Percentiles rank a stretch among this genome's conserved stretches.
These are phyloP conservation scores for Penicillium cosmopolitanum DNA, from an alignment of 495 filamentous ascomycete genomes.

Conservation along the genomic window DNA sequence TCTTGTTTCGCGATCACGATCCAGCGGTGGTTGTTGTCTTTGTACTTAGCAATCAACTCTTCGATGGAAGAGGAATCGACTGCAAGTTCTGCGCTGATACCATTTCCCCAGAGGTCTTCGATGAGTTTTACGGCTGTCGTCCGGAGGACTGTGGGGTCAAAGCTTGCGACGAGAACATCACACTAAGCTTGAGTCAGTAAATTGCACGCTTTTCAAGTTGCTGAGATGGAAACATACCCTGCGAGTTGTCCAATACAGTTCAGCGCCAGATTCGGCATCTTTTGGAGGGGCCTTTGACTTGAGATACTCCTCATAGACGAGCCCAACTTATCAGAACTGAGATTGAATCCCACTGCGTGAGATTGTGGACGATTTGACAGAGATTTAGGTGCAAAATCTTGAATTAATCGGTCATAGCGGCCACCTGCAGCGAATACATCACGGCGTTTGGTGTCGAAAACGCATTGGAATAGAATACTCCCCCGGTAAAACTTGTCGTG, in stretches of 20 bases:
- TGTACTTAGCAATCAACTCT: constrained; percentile 67
- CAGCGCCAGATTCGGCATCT: constrained; percentile 54
- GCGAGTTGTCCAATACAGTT: constrained; percentile 63
- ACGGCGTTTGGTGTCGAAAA: constrained; percentile 81
- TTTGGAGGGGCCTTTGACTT: constrained; percentile 70
- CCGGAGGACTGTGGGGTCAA: constrained; percentile 75
- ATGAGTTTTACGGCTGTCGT: constrained; percentile 75
- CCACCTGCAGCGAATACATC: constrained; percentile 94
- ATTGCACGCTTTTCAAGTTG: background rate
- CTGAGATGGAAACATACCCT: constrained; percentile 53
- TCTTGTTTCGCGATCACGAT: constrained; percentile 86
- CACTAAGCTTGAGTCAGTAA: constrained; percentile 54
- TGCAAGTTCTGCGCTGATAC: constrained; percentile 89
- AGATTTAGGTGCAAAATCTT: constrained; percentile 47
- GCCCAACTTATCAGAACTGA: constrained; percentile 83
- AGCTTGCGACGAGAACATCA: constrained; percentile 87
- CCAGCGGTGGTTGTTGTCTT: constrained; percentile 81
- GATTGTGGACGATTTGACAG: constrained; percentile 43
- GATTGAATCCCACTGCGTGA: constrained; percentile 89
- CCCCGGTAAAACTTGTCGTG: constrained; percentile 93
- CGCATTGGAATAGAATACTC: constrained; percentile 86
- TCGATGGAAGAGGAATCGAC: constrained; percentile 73
- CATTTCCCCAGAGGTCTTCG: constrained; percentile 77
- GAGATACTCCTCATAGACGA: constrained; percentile 67
- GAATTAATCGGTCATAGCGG: constrained; percentile 85